Conservation (phyloP, 1,284 basidiomycete species). For the Fomes fomentarius region DNA sequence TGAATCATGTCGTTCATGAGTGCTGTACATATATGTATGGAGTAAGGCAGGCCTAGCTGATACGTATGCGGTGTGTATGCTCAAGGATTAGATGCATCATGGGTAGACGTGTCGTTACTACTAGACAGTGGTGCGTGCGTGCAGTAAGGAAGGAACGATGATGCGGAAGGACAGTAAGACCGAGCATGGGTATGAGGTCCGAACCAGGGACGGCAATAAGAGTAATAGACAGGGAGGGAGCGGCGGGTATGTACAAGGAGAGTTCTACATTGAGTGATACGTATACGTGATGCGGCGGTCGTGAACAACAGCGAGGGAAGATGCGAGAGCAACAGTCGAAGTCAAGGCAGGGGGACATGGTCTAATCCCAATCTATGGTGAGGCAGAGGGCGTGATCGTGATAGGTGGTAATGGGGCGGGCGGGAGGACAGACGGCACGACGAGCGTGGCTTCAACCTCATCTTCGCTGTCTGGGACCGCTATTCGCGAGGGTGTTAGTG, state of each 20-base stretch:
- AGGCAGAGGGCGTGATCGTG: slow-evolving; percentile 39
- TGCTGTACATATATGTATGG: not conserved
- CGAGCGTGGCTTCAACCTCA: slow-evolving; percentile 28
- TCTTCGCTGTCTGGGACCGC: slow-evolving; percentile 38
- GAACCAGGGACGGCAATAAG: slow-evolving; percentile 10
- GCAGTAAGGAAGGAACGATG: slow-evolving; percentile 9
- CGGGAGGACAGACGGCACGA: slow-evolving; percentile 21
- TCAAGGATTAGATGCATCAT: slow-evolving; percentile 27
- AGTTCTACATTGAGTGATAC: slow-evolving; percentile 15
- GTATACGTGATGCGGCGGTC: slow-evolving; percentile 6
- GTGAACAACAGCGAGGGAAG: slow-evolving; percentile 17
- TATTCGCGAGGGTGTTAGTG: slow-evolving; percentile 38
- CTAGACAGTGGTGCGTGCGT: slow-evolving; percentile 10
- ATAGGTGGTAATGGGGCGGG: slow-evolving; percentile 39
- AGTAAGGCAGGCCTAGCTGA: not conserved
- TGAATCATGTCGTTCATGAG: not conserved
- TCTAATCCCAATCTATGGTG: slow-evolving; percentile 30
- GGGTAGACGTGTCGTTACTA: slow-evolving; percentile 18
- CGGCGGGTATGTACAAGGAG: slow-evolving; percentile 1
- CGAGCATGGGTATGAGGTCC: slow-evolving; percentile 22
- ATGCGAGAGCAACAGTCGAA: slow-evolving; percentile 5
- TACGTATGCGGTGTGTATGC: slow-evolving; percentile 26
- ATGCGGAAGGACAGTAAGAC: not conserved
- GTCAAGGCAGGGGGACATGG: not conserved
- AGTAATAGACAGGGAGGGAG: not conserved